These are phyloP conservation scores for Leccinum griseonigrum DNA, from an alignment of 1,284 basidiomycete species.

Conservation along the genomic window DNA sequence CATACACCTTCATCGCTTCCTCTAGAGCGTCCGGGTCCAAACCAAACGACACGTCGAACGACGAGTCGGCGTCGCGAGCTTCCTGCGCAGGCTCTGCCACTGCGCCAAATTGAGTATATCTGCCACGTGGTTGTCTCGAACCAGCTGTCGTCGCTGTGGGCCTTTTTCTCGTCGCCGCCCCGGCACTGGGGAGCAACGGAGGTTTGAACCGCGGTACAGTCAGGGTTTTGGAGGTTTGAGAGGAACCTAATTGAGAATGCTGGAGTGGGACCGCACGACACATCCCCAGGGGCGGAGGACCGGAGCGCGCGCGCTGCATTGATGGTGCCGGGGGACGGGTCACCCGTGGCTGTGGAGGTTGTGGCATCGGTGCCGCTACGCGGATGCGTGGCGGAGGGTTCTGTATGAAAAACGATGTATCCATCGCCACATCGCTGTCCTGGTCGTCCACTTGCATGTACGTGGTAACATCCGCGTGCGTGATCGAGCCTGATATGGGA, in stretches of 20 bases:
- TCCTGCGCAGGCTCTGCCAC: not conserved
- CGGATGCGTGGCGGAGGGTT: not conserved
- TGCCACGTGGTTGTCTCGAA: not conserved
- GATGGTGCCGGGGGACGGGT: not conserved
- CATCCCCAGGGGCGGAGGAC: conserved; percentile 30
- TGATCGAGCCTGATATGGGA: conserved; percentile 1
- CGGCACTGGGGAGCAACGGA: conserved; percentile 20
- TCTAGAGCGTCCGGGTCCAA: conserved; percentile 28
- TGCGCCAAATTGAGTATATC: not conserved
- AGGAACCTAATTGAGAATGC: conserved; percentile 19
- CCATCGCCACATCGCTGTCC: conserved; percentile 10
- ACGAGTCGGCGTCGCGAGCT: conserved; percentile 26
- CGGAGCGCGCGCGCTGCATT: conserved; percentile 17
- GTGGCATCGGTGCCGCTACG: not conserved
- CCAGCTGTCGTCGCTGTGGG: not conserved
- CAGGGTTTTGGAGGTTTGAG: conserved; percentile 22
- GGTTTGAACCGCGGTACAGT: conserved; percentile 30
- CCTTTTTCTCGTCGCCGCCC: conserved; percentile 7
- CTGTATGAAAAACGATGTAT: not conserved
- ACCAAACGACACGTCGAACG: conserved; percentile 33
- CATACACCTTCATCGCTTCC: conserved; percentile 33
- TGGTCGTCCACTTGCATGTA: conserved; percentile 16
- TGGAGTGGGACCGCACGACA: conserved; percentile 22
- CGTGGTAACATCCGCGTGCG: conserved; percentile 10
- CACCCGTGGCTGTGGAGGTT: not conserved